Evolutionary conservation across 1,139 yeast genomes (phyloP).

Genomic region (Yamadazyma mexicana): DNA sequence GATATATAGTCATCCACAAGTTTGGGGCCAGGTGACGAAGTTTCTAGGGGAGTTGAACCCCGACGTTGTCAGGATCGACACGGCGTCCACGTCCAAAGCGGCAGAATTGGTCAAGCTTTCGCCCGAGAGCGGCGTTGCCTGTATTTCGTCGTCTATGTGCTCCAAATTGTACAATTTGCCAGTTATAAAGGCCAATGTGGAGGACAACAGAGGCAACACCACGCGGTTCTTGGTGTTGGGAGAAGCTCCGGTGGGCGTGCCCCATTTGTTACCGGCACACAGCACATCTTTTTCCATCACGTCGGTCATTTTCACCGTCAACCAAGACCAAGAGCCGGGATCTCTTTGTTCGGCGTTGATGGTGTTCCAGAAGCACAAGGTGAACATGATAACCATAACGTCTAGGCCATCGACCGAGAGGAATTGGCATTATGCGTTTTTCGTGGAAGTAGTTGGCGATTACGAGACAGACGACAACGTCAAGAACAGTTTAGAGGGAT

Average conservation of each 20-base stretch:
- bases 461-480: conserved; percentile 19
- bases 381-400: conserved; percentile 70
- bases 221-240: conserved; percentile 80
- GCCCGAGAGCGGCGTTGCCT: conserved; percentile 38
- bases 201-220: conserved; percentile 73
- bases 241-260: conserved; percentile 15
- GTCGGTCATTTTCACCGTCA: conserved; percentile 64
- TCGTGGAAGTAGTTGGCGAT: conserved; percentile 59
- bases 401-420: conserved; percentile 66
- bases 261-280: conserved; percentile 4
- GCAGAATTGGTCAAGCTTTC: conserved; percentile 60
- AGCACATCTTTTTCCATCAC: conserved; percentile 31
- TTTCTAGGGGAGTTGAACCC: conserved; percentile 42
- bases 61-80: conserved; percentile 55
- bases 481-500: conserved; percentile 18
- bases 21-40: conserved; percentile 85
- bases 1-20: conserved; percentile 93
- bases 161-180: conserved; percentile 63
- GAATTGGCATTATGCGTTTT: conserved; percentile 86
- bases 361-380: conserved; percentile 54
- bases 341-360: conserved; percentile 68
- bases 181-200: conserved; percentile 55
- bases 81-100: conserved; percentile 81
- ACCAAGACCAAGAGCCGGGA: conserved; percentile 59
- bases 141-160: conserved; percentile 58